Evolutionary conservation across 2,329 filamentous ascomycete species (phyloP), one percentile per base, ranked within the genome.

Genomic region (Xylogone sp.): DNA sequence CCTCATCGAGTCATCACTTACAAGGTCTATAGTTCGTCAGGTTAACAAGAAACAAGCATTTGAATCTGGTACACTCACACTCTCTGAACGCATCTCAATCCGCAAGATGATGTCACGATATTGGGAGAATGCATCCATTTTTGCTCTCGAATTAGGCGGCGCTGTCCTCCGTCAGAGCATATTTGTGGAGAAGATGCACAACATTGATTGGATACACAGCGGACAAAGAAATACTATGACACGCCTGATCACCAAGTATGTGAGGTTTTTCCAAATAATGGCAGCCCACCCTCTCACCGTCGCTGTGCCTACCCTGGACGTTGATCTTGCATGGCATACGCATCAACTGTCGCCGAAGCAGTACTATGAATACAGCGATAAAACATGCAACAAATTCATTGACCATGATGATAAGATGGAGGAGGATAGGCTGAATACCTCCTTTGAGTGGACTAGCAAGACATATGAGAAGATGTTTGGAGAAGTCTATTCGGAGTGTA

Each of bases 361-460:
- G 3, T 94, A 94, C 69, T 86, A 82, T 59, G 53, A 64, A 2
- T 85, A 79, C 63, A 85, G 80, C 1, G 63, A 76, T 1, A 50
- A 47, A 0, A 65, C 66, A 20, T 77, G 75, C 5, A 62, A 62
- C 0, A 81, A 77, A 46, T 89, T 90, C 62, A 79, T 93, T 58
- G 84, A 92, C 63, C 90, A 95, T 62, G 86, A 94, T 66, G 90
- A 95, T 73, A 93, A 93, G 69, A 83, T 95, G 20, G 82, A 85
- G 46, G 86, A 91, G 61, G 72, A 71, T 13, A 77, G 75, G 46
- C 76, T 95, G 6, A 80, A 80, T 43, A 72, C 74, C 1, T 74
- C 77, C 4, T 94, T 94, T 62, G 82, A 84, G 63, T 88, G 82
- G 79, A 95, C 90, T 0, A 82, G 78, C 62, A 85, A 84, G 59